These are phyloP conservation scores for Neonectria neomacrospora DNA, from an alignment of 2,329 filamentous ascomycete species.

Conservation along the genomic window DNA sequence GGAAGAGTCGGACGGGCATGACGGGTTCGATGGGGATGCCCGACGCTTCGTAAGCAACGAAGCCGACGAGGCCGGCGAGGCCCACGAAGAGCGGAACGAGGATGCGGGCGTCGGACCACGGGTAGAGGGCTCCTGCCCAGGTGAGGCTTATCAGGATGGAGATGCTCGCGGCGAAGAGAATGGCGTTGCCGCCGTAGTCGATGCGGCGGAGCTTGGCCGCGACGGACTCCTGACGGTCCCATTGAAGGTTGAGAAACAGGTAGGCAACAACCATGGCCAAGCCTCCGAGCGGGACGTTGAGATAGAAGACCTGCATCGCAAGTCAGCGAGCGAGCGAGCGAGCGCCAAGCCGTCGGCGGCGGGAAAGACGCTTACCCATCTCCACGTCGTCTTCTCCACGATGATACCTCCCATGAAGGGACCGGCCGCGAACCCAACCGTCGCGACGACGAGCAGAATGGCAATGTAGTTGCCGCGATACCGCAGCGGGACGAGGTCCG, in stretches of 20 bases:
- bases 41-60: constrained; percentile 37
- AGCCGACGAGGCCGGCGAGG: constrained; percentile 29
- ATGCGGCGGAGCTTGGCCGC: constrained; percentile 49
- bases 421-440: constrained; percentile 50
- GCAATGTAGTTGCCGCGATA: constrained; percentile 57
- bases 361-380: constrained; percentile 47
- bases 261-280: constrained; percentile 45
- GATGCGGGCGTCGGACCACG: constrained; percentile 55
- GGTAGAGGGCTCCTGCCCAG: constrained; percentile 54
- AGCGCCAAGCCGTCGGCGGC: neutral
- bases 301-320: constrained; percentile 52
- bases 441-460: constrained; percentile 47
- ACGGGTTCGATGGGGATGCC: constrained; percentile 38
- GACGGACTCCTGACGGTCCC: constrained; percentile 37
- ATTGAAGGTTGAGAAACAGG: constrained; percentile 53
- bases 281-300: constrained; percentile 55
- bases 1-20: constrained; percentile 41
- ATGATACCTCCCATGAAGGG: constrained; percentile 48
- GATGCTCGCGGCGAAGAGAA: constrained; percentile 54
- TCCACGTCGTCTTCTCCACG: constrained; percentile 50
- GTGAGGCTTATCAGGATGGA: constrained; percentile 57
- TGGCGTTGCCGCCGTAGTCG: constrained; percentile 57
- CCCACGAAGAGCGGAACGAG: constrained; percentile 54
- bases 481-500: constrained; percentile 62
- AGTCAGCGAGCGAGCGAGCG: neutral